Evolutionary conservation across 2,329 filamentous ascomycete genomes (phyloP), one percentile per base, ranked within the genome.

Genomic region (Septoria petroselini): DNA sequence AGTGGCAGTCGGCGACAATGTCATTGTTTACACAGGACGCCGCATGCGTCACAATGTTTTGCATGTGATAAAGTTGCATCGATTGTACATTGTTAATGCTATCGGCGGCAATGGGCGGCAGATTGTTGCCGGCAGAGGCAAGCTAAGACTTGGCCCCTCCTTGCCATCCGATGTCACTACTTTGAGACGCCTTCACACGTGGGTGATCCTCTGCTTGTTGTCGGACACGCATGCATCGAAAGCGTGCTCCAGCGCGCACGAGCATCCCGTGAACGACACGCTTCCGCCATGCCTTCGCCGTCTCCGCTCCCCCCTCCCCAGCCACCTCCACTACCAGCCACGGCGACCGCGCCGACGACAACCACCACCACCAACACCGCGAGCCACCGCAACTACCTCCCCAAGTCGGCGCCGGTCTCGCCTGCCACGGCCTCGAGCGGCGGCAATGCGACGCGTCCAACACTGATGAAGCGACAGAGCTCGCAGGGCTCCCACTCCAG

Each of bases 381-480:
- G 14, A 21, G 45, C 45, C 17, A 27, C 45, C 27, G 37, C 41
- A 34, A 35, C 29, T 21, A 19, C 34, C 30, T 42, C 15, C 30
- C 42, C 38, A 41, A 46, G 33, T 19, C 43, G 19, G 39, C 43
- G 15, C 33, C 43, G 19, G 19, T 34, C 19, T 46, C 43, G 14
- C 43, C 43, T 12, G 33, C 33, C 23, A 39, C 34, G 5, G 43
- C 43, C 11, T 39, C 43, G 23, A 46, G 43, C 29, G 50, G 44
- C 39, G 50, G 44, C n/a, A 44, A 43, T 31, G 50, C 48, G 27
- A 35, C 47, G 31, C 62, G 63, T 18, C 62, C 64, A 18, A 45
- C 59, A n/a, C 42, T 61, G 21, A 58, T 61, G 52, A 61, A 62
- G 48, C 55, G 62, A 35, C 60, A 65, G 53, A 63, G 58, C 49